phyloP scores from a whole-genome alignment of 306 rosid species.

The Vicia villosa region DNA sequence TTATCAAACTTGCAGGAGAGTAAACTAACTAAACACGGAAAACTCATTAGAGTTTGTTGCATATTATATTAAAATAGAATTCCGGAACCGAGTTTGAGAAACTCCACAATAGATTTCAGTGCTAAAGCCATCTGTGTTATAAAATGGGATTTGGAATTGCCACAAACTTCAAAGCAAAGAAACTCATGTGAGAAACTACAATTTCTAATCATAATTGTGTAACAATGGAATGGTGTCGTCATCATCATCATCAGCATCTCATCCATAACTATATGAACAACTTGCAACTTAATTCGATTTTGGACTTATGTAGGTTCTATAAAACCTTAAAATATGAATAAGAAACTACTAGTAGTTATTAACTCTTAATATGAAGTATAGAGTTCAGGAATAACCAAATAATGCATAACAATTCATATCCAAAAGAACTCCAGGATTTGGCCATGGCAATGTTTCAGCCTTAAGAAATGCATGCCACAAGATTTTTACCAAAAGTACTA shows the following conservation, averaged over 20 bases:
- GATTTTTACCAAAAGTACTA: not conserved
- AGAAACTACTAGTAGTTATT: too few relatives aligned
- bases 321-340: not conserved
- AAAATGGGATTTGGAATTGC: not conserved
- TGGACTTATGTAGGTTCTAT: not conserved
- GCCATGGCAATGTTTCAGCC: not conserved
- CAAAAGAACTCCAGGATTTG: constrained; percentile 9
- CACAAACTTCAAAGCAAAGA: not conserved
- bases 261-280: not conserved
- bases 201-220: not conserved
- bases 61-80: not conserved
- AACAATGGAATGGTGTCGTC: not conserved
- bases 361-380: too few relatives aligned
- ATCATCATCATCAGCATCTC: not conserved
- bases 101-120: not conserved
- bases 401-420: constrained; percentile 4
- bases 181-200: not conserved
- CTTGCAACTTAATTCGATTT: not conserved
- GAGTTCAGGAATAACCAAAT: constrained; percentile 12
- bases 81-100: not conserved
- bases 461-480: constrained; percentile 17
- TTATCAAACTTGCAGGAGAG: not conserved
- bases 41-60: not conserved
- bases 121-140: not conserved
- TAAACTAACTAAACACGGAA: not conserved